Conservation (phyloP, 2,329 filamentous ascomycete species). For the Parastagonospora nodorum region DNA sequence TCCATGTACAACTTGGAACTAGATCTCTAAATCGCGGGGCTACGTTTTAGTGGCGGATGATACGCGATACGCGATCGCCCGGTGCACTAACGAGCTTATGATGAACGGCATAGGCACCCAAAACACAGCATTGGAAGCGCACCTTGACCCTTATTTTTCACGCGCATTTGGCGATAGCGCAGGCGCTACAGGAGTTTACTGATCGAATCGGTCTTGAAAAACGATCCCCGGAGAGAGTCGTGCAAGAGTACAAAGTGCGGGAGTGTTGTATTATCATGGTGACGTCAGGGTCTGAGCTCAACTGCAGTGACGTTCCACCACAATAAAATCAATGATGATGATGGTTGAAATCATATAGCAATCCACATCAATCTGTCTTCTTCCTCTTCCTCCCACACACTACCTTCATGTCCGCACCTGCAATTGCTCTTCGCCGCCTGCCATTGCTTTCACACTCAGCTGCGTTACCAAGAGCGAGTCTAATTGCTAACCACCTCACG, state of each 20-base stretch:
- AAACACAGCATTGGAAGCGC: conserved; percentile 24
- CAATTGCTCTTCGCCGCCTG: conserved; percentile 28
- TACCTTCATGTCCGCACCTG: conserved; percentile 12
- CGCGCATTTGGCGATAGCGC: background rate
- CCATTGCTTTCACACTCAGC: conserved; percentile 19
- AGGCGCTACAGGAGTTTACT: background rate
- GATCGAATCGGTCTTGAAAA: conserved; percentile 1
- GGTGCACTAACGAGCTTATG: conserved; percentile 4
- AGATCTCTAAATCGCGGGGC: too few species aligned
- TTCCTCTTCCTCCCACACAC: background rate
- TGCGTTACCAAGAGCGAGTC: conserved; percentile 24
- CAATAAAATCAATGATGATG: conserved; percentile 26
- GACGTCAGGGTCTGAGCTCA: conserved; percentile 6
- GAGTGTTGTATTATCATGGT: conserved; percentile 5
- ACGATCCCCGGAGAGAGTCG: conserved; percentile 4
- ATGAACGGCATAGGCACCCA: conserved; percentile 10
- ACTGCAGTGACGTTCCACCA: conserved; percentile 3
- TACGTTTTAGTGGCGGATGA: background rate
- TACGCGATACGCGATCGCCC: background rate
- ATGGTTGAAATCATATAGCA: conserved; percentile 11
- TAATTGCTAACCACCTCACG: conserved; percentile 28
- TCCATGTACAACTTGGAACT: too few species aligned
- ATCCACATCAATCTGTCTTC: conserved; percentile 2
- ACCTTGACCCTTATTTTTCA: background rate
- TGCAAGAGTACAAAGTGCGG: background rate